Evolutionary conservation across 169 alveolate genomes (phyloP), one percentile per base, ranked within the genome.

Genomic region (Blepharisma undulans): DNA sequence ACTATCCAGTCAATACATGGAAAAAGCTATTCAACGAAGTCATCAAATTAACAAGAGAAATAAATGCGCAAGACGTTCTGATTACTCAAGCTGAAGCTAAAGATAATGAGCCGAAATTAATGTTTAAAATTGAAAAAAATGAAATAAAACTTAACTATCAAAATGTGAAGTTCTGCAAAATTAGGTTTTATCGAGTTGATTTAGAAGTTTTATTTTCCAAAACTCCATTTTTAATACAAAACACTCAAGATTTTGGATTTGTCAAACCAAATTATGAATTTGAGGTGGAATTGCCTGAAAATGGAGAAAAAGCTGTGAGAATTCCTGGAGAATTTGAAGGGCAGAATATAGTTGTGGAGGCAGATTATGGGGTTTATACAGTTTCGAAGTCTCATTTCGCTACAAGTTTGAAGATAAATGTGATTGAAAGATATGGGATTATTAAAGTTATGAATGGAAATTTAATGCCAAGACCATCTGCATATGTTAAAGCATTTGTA

Each of bases 401-500:
- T 16, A 90, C 96, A 22, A 78, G 91, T 34, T 78, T 97, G n/a
- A 89, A 95, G 61, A 95, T 94, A 0, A 80, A 87, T 34, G 87
- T 96, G 25, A 78, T 92, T 48, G 97, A 95, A 88, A 89, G 91
- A 85, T 93, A 93, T 92, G 98, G 98, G 29, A 96, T 95, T 74
- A 82, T 97, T 5, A 95, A 94, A 36, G 96, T 96, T 25, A 84
- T 95, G 1, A 93, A 96, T 82, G 27, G 91, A n/a, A 80, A 92
- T 27, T 21, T 21, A 22, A 92, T 92, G 66, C 95, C 96, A 19
- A 19, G 59, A 7, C 76, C 84, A 2, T 86, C 72, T 21, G 81
- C 71, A 4, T 97, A 97, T 90, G 96, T 95, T 60, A 97, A 97
- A 87, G 97, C 94, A 25, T 97, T 93, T 88, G 87, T 92, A 12